Evolutionary conservation across 1,284 basidiomycete genomes (phyloP), one percentile per base, ranked within the genome.

Genomic region (Lignosus rhinocerotis): DNA sequence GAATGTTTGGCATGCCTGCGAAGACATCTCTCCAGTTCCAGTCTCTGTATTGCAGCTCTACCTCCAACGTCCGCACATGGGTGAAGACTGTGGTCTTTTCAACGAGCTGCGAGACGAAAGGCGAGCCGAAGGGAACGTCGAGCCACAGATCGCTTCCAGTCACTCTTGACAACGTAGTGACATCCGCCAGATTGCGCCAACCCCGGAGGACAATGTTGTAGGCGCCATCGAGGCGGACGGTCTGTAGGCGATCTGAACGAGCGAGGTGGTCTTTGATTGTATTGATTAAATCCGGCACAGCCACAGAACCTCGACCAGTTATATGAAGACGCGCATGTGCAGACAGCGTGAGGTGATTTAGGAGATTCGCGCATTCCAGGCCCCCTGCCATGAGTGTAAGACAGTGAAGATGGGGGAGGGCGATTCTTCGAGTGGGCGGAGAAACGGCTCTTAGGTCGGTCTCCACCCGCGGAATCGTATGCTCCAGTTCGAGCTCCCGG

Each of bases 311-410:
- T 39, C 36, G 36, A 39, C 36, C 4, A n/a, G 7, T 39, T 1
- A 39, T 12, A 39, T 39, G 36, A 39, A 14, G n/a, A n/a, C 5
- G 12, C 14, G 36, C n/a, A 12, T 39, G 36, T n/a, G 7, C 6
- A n/a, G 36, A 6, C 11, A n/a, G 5, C 12, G 11, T 14, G 11
- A 39, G 36, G 36, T 39, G 36, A 1, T 4, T n/a, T 12, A 39
- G 36, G 41, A 49, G 45, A 61, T 64, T 54, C n/a, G 56, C 62
- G 36, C 59, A 60, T 19, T 64, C 59, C 7, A 57, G 41, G 1
- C 30, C 50, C 12, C 47, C 43, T 1, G 46, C 51, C 4, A 30
- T 17, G 38, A 60, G n/a, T 6, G 32, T 14, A 4, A 60, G 47
- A 1, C 30, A n/a, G 9, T n/a, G 42, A 6, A 60, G 44, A 3